Percentiles rank a stretch among this genome's conserved stretches.
phyloP scores from a whole-genome alignment of 2,329 filamentous ascomycete genomes.

The Parastagonospora nodorum region DNA sequence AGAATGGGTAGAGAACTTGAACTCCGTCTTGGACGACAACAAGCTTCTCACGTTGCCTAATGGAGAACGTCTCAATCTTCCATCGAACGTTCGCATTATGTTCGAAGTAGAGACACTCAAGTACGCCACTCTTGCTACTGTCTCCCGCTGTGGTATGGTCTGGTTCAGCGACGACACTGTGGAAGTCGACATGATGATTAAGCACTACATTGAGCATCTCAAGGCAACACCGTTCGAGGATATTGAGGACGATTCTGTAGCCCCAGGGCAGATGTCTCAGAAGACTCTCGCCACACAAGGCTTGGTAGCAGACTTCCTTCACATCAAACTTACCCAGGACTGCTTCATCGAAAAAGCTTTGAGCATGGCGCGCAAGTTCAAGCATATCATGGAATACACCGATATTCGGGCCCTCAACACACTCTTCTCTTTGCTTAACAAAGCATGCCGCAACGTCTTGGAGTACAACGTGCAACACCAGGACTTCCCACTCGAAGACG shows the following conservation, averaged over 20 bases:
- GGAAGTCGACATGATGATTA: constrained; percentile 87
- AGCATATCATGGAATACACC: constrained; percentile 99
- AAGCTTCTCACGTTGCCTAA: constrained; percentile 96
- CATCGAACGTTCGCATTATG: constrained; percentile 96
- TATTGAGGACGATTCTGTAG: constrained; percentile 86
- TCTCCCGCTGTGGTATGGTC: constrained; percentile 99
- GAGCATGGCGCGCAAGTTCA: constrained; percentile 74
- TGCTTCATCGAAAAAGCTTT: constrained; percentile 81
- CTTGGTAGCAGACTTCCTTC: constrained; percentile 78
- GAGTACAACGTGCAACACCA: constrained; percentile 95
- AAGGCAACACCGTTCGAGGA: constrained; percentile 88
- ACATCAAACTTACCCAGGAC: constrained; percentile 75
- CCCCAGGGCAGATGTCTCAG: constrained; percentile 55
- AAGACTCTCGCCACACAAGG: constrained; percentile 80
- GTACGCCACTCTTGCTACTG: constrained; percentile 97
- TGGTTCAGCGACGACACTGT: constrained; percentile 99
- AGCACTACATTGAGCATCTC: constrained; percentile 85
- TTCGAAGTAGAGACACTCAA: constrained; percentile 98
- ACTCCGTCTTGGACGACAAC: constrained; percentile 99
- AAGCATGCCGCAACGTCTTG: constrained; percentile 86
- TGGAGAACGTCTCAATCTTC: constrained; percentile 94
- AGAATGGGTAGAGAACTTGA: constrained; percentile 99
- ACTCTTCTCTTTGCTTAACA: constrained; percentile 93
- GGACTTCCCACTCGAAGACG: constrained; percentile 89
- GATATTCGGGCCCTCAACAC: constrained; percentile 88